Evolutionary conservation across 805 yeast genomes (phyloP).

Genomic region (Saccharomycopsis sp.): DNA sequence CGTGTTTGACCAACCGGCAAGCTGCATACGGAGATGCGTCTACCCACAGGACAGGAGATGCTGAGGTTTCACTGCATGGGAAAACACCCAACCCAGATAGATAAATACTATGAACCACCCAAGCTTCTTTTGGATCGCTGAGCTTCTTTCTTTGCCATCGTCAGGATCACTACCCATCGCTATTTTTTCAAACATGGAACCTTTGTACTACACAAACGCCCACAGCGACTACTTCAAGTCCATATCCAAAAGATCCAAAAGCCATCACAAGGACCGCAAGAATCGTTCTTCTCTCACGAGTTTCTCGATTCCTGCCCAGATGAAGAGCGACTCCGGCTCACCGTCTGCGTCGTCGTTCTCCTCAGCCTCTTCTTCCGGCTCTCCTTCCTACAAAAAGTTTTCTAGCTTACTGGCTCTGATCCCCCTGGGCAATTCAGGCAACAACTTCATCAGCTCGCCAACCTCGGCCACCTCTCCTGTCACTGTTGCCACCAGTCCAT

Average conservation of each 20-base stretch:
- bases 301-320: slow-evolving; percentile 11
- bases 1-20: too few species aligned
- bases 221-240: slow-evolving; percentile 19
- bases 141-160: too few species aligned
- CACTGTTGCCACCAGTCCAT: background rate
- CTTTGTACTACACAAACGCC: slow-evolving; percentile 18
- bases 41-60: too few species aligned
- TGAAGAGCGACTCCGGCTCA: background rate
- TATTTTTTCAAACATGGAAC: slow-evolving; percentile 17
- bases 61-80: too few species aligned
- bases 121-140: too few species aligned
- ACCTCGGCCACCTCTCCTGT: slow-evolving; percentile 2
- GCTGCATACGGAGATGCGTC: too few species aligned
- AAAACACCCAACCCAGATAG: too few species aligned
- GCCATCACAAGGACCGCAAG: slow-evolving; percentile 12
- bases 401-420: background rate
- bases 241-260: slow-evolving; percentile 15
- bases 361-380: background rate
- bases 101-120: too few species aligned
- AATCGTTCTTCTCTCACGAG: slow-evolving; percentile 14
- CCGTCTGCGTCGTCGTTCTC: background rate
- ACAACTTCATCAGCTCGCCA: background rate
- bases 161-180: too few species aligned
- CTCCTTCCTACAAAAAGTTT: background rate
- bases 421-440: background rate